Conservation (phyloP, 2,329 filamentous ascomycete species). For the Hypomyces perniciosus region DNA sequence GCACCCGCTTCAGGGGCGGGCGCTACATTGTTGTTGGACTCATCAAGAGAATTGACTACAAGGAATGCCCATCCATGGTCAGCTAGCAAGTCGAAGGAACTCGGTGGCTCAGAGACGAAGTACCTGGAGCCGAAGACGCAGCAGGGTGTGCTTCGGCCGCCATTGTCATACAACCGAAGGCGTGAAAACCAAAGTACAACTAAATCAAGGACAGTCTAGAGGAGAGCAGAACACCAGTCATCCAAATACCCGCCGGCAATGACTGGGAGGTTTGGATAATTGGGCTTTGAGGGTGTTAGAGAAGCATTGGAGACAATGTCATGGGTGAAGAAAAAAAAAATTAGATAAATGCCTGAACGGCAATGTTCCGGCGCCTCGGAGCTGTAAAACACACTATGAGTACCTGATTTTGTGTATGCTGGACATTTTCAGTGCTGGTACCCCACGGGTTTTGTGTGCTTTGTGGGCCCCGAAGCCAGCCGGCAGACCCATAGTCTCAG, state of each 20-base stretch:
- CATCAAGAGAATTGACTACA: slow-evolving; percentile 20
- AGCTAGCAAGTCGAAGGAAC: slow-evolving; percentile 5
- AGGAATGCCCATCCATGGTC: not conserved
- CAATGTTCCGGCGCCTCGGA: slow-evolving; percentile 24
- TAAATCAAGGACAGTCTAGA: slow-evolving; percentile 17
- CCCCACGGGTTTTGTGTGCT: slow-evolving; percentile 6
- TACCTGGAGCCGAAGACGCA: slow-evolving; percentile 20
- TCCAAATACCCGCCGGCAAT: slow-evolving; percentile 21
- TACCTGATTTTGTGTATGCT: slow-evolving; percentile 1
- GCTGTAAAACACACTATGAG: slow-evolving; percentile 7
- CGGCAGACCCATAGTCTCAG: not conserved
- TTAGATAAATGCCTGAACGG: slow-evolving; percentile 22
- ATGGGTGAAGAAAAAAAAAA: slow-evolving; percentile 26
- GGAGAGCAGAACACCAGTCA: slow-evolving; percentile 20
- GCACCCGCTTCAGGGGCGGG: slow-evolving; percentile 22
- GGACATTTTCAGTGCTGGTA: not conserved
- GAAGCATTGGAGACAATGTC: slow-evolving; percentile 14
- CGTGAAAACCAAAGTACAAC: slow-evolving; percentile 11
- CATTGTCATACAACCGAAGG: slow-evolving; percentile 22
- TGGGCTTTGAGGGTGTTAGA: slow-evolving; percentile 12
- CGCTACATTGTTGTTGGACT: slow-evolving; percentile 20
- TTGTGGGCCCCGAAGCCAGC: slow-evolving; percentile 4
- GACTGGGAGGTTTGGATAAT: slow-evolving; percentile 16
- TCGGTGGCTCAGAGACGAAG: slow-evolving; percentile 2
- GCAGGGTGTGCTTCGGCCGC: slow-evolving; percentile 25